Percentiles rank a stretch among this genome's conserved stretches.
These are phyloP conservation scores for Thamnidium elegans DNA, from an alignment of 192 early-diverging fungal genomes.

Conservation along the genomic window DNA sequence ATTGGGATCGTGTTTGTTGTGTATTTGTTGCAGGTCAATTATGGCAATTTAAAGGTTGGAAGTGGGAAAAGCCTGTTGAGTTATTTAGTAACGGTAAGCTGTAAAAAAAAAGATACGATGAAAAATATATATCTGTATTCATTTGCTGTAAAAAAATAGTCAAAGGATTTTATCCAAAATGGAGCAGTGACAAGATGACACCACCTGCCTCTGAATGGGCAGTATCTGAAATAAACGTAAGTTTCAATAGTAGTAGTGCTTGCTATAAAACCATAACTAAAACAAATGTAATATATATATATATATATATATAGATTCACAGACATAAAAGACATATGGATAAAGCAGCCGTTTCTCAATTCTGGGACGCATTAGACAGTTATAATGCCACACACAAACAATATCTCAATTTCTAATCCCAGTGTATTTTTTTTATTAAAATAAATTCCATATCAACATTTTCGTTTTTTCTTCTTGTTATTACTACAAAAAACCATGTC, in stretches of 20 bases:
- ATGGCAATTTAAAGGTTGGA: conserved; percentile 96
- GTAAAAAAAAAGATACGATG: background rate
- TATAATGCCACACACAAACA: conserved; percentile 48
- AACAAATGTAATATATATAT: background rate
- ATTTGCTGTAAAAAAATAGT: conserved; percentile 25
- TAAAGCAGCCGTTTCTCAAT: conserved; percentile 49
- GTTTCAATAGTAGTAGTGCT: background rate
- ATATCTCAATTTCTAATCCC: conserved; percentile 41
- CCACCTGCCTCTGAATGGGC: conserved; percentile 46
- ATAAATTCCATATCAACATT: background rate
- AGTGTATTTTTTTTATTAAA: background rate
- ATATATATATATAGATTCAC: conserved; percentile 42
- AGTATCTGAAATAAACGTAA: conserved; percentile 51
- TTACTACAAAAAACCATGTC: background rate
- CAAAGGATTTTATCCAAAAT: conserved; percentile 63
- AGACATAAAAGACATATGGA: conserved; percentile 55
- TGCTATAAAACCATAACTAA: background rate
- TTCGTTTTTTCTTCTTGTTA: background rate
- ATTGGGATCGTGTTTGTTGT: conserved; percentile 88
- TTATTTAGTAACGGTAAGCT: conserved; percentile 67
- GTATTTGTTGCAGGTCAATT: conserved; percentile 88
- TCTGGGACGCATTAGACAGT: conserved; percentile 54
- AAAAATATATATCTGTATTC: background rate
- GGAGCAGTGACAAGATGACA: conserved; percentile 45
- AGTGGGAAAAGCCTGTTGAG: conserved; percentile 78